These are phyloP conservation scores for Monosporascus sp. DNA, from an alignment of 2,329 filamentous ascomycete species.

Conservation along the genomic window DNA sequence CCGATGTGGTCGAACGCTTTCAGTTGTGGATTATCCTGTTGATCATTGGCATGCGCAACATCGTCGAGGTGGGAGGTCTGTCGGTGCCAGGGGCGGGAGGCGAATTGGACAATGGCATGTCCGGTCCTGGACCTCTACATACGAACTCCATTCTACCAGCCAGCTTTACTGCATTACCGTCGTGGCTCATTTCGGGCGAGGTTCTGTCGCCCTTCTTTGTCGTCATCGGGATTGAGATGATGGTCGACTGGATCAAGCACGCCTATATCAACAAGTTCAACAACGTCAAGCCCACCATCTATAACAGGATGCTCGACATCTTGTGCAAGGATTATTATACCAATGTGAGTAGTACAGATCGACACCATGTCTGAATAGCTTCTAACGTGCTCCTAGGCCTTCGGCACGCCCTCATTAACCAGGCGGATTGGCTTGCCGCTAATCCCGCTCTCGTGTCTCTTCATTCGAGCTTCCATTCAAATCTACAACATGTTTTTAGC, in stretches of 20 bases:
- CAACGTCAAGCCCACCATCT: conserved; percentile 87
- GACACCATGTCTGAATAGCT: not conserved
- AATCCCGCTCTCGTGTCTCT: conserved; percentile 87
- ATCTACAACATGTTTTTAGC: conserved; percentile 98
- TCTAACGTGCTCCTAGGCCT: conserved; percentile 54
- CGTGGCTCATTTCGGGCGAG: conserved; percentile 71
- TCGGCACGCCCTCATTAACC: conserved; percentile 83
- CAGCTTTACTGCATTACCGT: conserved; percentile 85
- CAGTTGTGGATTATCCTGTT: conserved; percentile 96
- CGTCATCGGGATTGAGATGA: conserved; percentile 91
- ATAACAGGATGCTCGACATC: conserved; percentile 85
- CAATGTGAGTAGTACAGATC: conserved; percentile 53
- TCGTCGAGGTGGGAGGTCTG: conserved; percentile 88
- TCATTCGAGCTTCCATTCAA: conserved; percentile 89
- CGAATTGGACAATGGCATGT: conserved; percentile 41
- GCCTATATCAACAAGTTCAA: conserved; percentile 99
- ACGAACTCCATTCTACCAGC: conserved; percentile 75
- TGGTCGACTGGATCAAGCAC: conserved; percentile 96
- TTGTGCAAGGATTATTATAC: conserved; percentile 97
- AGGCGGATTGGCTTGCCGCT: conserved; percentile 86
- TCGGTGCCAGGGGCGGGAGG: conserved; percentile 53
- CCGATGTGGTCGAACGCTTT: conserved; percentile 94
- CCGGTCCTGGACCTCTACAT: conserved; percentile 55
- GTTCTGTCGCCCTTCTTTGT: conserved; percentile 90
- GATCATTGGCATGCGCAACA: conserved; percentile 92